Evolutionary conservation across 1,139 yeast genomes (phyloP), one percentile per base, ranked within the genome.

Genomic region (Nakaseomyces kungkrabaensis): DNA sequence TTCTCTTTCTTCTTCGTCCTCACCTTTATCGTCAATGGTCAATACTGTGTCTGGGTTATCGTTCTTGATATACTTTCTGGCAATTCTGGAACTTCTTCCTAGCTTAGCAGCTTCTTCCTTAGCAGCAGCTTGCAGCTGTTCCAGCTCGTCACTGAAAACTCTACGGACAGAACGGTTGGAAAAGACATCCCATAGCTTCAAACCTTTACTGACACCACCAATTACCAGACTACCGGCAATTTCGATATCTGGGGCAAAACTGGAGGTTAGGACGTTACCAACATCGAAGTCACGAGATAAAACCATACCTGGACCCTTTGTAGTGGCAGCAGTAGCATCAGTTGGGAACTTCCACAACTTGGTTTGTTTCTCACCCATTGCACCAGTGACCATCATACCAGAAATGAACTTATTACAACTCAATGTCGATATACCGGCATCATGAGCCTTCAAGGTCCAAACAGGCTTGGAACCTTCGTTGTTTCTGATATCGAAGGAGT

Each of bases 381-480:
- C 96, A 51, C 95, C 82, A 3, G 97, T 88, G 31, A 82, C 80
- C 66, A 92, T 69, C 75, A 86, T 72, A 17, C 95, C 95, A 29
- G 84, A 83, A 46, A 88, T 68, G 63, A 74, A 77, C 34, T 68
- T 65, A 68, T 87, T 89, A 45, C 83, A 76, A 59, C 83, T 85
- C 59, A 94, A 76, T 3, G 94, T 76, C 9, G 97, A 84, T 53
- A 92, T 84, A 52, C 95, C 97, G 4, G 95, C 80, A 69, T 92
- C 97, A 67, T 92, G 98, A 1, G 98, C 98, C 70, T 94, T 96
- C 61, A 92, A 75, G 5, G 95, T 87, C 99, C 99, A 92, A 38
- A 92, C 63, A 27, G 96, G 89, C 57, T 77, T 79, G 48, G 77
- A 74, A 44, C 74, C 75, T 47, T 74, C 78, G 31, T 57, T 60